Evolutionary conservation across 164 flowering plant species (phyloP).

Genomic region (Chloranthus sessilifolius): DNA sequence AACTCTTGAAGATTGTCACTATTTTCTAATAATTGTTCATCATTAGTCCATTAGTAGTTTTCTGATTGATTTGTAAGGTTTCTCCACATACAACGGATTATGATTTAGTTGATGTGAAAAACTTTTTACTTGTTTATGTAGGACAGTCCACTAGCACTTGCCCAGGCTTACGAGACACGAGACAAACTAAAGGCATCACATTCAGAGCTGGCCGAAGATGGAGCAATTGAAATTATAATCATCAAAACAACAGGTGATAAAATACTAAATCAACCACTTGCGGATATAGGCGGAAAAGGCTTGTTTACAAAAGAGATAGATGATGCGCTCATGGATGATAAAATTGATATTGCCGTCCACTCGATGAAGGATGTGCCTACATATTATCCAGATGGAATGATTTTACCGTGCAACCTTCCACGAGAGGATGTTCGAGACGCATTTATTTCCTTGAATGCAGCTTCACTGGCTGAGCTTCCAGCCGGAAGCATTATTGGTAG

Average conservation of each 20-base stretch:
- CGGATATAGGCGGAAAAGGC: conserved; percentile 98
- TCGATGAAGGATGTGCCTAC: conserved; percentile 99
- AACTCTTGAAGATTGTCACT: too few relatives aligned
- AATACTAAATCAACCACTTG: conserved; percentile 81
- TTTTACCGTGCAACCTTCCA: conserved; percentile 86
- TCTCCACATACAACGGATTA: too few relatives aligned
- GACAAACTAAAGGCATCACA: conserved; percentile 69
- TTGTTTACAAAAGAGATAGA: conserved; percentile 94
- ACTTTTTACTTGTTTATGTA: conserved; percentile 29
- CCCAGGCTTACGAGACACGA: conserved; percentile 92
- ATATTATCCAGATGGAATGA: conserved; percentile 76
- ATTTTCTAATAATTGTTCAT: neutral
- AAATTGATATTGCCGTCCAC: conserved; percentile 94
- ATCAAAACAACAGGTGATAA: conserved; percentile 98
- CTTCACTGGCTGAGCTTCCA: conserved; percentile 80
- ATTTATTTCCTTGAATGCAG: conserved; percentile 64
- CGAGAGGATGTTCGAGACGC: conserved; percentile 99
- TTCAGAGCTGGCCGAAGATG: conserved; percentile 81
- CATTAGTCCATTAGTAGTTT: neutral
- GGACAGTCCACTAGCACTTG: conserved; percentile 96
- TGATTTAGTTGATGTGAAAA: too few relatives aligned
- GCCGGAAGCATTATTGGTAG: conserved; percentile 84
- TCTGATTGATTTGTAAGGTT: too few relatives aligned
- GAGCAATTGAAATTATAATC: conserved; percentile 79
- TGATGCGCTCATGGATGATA: conserved; percentile 79